Evolutionary conservation across 495 filamentous ascomycete genomes (phyloP).

Genomic region (Podospora fimiseda): DNA sequence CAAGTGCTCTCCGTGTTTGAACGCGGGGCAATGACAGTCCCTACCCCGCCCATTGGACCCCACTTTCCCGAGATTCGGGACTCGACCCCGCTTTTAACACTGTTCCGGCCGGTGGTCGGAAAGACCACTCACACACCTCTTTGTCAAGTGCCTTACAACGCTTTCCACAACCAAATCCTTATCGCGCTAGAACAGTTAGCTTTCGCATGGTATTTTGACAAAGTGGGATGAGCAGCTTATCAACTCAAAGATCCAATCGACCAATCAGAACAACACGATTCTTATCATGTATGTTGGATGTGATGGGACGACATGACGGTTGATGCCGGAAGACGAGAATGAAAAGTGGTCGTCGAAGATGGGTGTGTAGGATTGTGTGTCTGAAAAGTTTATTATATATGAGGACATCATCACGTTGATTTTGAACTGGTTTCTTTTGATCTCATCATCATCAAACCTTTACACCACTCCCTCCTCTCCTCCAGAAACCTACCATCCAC

Average conservation of each 20-base stretch:
- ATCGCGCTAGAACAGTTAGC: not conserved
- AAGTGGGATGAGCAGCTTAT: not conserved
- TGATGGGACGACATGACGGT: conserved; percentile 1
- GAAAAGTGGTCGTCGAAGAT: not conserved
- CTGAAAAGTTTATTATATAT: not conserved
- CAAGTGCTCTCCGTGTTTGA: not conserved
- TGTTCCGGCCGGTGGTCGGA: not conserved
- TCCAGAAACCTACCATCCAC: not conserved
- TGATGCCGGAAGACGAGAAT: not conserved
- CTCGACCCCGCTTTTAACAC: too few species aligned
- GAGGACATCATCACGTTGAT: not conserved
- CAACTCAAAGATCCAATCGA: not conserved
- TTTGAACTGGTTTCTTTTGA: not conserved
- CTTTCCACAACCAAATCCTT: not conserved
- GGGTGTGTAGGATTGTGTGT: not conserved
- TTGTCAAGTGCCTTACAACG: not conserved
- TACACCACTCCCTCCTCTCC: not conserved
- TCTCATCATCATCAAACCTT: not conserved
- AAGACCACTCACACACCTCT: not conserved
- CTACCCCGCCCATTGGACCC: not conserved
- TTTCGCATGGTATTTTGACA: not conserved
- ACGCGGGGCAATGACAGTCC: not conserved
- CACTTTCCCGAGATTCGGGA: conserved; percentile 7
- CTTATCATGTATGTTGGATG: not conserved
- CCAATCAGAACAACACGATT: not conserved